These are phyloP conservation scores for Cytospora piceicola DNA, from an alignment of 2,329 filamentous ascomycete species.

Conservation along the genomic window DNA sequence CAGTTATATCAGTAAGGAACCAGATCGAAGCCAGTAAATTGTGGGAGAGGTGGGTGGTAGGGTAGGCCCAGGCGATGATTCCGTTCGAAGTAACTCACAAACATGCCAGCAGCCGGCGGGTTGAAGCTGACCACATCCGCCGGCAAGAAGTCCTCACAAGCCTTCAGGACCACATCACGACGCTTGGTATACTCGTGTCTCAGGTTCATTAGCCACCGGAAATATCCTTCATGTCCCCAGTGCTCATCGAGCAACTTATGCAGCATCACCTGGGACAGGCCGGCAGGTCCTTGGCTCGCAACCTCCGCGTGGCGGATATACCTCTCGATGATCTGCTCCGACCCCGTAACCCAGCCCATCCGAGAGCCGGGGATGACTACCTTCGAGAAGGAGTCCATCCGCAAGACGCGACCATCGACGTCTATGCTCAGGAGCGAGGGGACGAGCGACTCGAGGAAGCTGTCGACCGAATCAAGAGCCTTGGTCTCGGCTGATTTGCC, in stretches of 20 bases:
- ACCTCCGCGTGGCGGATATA: slow-evolving; percentile 83
- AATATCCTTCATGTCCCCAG: slow-evolving; percentile 90
- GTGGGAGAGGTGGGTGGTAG: too few relatives aligned
- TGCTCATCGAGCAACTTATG: slow-evolving; percentile 90
- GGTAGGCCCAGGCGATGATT: too few relatives aligned
- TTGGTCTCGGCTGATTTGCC: slow-evolving; percentile 54
- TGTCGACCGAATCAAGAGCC: slow-evolving; percentile 64
- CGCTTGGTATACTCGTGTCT: slow-evolving; percentile 80
- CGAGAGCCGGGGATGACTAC: slow-evolving; percentile 82
- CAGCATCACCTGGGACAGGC: slow-evolving; percentile 80
- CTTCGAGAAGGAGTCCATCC: slow-evolving; percentile 93
- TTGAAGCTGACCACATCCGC: slow-evolving; percentile 76
- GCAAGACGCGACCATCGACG: slow-evolving; percentile 83
- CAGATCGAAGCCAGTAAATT: too few relatives aligned
- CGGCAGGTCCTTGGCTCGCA: slow-evolving; percentile 82
- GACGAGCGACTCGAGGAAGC: slow-evolving; percentile 74
- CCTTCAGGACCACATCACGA: slow-evolving; percentile 74
- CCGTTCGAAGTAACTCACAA: slow-evolving; percentile 61
- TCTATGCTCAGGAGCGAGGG: slow-evolving; percentile 82
- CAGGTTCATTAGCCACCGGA: slow-evolving; percentile 86
- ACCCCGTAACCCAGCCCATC: slow-evolving; percentile 86
- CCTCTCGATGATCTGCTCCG: slow-evolving; percentile 80
- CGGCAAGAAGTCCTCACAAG: slow-evolving; percentile 80
- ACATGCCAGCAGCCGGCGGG: slow-evolving; percentile 88
- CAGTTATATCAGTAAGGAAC: slow-evolving; percentile 2